phyloP scores from a whole-genome alignment of 768 basidiomycete genomes.

The Rhizopogon roseolus region DNA sequence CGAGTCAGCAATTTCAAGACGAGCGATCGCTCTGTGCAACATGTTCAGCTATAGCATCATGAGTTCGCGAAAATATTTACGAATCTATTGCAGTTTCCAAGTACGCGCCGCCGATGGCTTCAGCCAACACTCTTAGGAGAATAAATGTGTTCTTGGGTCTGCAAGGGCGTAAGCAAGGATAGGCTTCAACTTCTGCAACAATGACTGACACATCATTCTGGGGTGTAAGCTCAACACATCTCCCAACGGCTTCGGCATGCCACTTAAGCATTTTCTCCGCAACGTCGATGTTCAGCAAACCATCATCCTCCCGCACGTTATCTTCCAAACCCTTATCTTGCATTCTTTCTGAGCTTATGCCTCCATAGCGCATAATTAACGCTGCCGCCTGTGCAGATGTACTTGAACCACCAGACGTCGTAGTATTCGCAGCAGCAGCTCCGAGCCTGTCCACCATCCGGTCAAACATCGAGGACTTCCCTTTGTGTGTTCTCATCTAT shows the following conservation, averaged over 20 bases:
- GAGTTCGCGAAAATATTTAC: constrained; percentile 40
- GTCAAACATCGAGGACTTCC: constrained; percentile 80
- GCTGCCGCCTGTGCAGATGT: constrained; percentile 85
- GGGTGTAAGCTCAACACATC: constrained; percentile 87
- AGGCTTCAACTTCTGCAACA: neutral
- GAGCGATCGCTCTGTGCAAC: constrained; percentile 53
- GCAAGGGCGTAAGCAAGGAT: constrained; percentile 5
- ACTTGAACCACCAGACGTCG: constrained; percentile 52
- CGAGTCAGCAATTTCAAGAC: constrained; percentile 67
- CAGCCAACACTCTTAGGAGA: constrained; percentile 78
- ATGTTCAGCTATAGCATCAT: neutral
- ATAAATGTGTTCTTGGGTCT: constrained; percentile 89
- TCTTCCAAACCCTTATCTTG: constrained; percentile 61
- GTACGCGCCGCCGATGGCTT: constrained; percentile 78
- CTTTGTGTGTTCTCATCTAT: constrained; percentile 57
- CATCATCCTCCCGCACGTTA: constrained; percentile 75
- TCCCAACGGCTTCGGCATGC: constrained; percentile 96
- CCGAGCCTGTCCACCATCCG: constrained; percentile 85
- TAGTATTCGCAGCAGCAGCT: constrained; percentile 64
- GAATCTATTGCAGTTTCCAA: constrained; percentile 91
- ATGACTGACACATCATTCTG: constrained; percentile 74
- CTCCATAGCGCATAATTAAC: constrained; percentile 85
- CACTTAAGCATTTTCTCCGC: constrained; percentile 93
- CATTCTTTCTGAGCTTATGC: constrained; percentile 53
- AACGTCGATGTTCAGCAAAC: constrained; percentile 63